Base-by-base conservation (phyloP, 345 rosid genomes). In the Ceriops decandra region DNA sequence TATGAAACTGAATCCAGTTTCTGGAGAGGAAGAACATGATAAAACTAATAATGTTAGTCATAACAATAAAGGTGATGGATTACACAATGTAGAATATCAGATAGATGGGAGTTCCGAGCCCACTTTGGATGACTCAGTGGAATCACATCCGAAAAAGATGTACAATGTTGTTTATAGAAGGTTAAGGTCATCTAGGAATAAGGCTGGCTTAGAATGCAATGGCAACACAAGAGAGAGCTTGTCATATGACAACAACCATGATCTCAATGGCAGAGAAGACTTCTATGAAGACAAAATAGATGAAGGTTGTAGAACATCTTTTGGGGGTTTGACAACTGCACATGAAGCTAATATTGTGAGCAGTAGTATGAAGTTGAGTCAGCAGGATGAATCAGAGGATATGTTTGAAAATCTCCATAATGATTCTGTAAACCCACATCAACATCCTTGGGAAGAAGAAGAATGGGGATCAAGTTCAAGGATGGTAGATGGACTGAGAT, bases 101-200 rank as follows among this genome's bases (percentile, higher is more conserved):
- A 71, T 57, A 71, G 71, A 71, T 62, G 79, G 74, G 60, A 61
- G 51, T 67, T 71, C 84, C 64, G 22, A 61, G 36, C 72, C 77
- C 22, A 65, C 62, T 60, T 62, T 80, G 62, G 77, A 77, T 62
- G 81, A 76, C 46, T 46, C 84, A 51, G 19, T 22, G 63, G 79
- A 52, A 59, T 73, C 75, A 8, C 82, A 76, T 67, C 81, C 90
- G 10, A 87, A 76, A 83, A 87, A 82, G 82, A 85, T 84, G 90
- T 90, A 74, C 77, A 71, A 79, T 81, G 88, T 77, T 74, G 99
- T 95, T 54, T 95, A 91, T 80, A 84, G 77, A 82, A 89, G 99
- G 78, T 83, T 75, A 31, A 95, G 86, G 82, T 69, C 81, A 57
- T 79, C 69, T 27, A 91, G 83, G 77, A 74, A 77, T 68, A 86